Percentiles rank a stretch among this genome's conserved stretches.
phyloP scores from a whole-genome alignment of 2,329 filamentous ascomycete species.

The Neoscytalidium dimidiatum region DNA sequence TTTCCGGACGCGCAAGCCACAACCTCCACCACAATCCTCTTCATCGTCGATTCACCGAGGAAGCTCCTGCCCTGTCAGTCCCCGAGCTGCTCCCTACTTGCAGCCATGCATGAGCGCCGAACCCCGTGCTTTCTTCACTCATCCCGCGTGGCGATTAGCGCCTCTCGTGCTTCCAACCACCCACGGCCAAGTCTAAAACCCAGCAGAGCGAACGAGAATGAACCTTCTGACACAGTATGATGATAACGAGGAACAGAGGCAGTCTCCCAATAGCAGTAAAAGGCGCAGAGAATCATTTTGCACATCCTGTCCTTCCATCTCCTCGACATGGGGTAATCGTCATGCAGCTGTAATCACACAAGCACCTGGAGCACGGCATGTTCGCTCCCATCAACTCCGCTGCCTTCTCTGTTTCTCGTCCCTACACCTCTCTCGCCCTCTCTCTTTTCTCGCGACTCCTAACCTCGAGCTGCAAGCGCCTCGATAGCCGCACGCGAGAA shows the following conservation, averaged over 20 bases:
- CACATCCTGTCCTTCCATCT: neutral
- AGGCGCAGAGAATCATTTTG: conserved; percentile 4
- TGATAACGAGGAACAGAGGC: neutral
- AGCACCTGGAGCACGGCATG: no score
- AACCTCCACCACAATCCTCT: neutral
- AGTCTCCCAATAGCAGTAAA: conserved; percentile 7
- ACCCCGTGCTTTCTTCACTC: neutral
- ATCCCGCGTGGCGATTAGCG: neutral
- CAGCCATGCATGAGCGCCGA: neutral
- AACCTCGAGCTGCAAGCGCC: neutral
- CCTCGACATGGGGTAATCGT: neutral
- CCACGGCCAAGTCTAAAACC: neutral
- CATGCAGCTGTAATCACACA: neutral
- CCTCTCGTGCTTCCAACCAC: neutral
- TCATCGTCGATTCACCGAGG: neutral
- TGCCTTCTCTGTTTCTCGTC: neutral
- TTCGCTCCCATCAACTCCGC: no score
- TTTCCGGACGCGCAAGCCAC: conserved; percentile 1
- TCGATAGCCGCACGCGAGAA: neutral
- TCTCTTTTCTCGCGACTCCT: no score
- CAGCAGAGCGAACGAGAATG: neutral
- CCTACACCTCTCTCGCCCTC: no score
- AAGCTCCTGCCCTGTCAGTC: neutral
- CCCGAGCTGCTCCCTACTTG: neutral
- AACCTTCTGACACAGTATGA: neutral